Percentiles rank a stretch among this genome's conserved stretches.
These are phyloP conservation scores for Hypomyces perniciosus DNA, from an alignment of 2,329 filamentous ascomycete species.

Conservation along the genomic window DNA sequence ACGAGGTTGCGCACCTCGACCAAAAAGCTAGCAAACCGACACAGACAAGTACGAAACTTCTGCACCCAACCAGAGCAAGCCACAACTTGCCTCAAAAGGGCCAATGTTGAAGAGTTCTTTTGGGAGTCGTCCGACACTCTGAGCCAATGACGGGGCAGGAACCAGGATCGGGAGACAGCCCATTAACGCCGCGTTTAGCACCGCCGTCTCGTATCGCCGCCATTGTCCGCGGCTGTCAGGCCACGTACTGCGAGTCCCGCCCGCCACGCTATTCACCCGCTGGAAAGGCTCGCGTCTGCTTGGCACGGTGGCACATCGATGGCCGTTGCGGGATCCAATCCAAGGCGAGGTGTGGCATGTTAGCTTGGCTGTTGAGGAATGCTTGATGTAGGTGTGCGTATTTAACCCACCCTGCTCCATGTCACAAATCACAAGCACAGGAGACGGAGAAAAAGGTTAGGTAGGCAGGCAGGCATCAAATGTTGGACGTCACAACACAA, in stretches of 20 bases:
- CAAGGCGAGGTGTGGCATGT: too few relatives aligned
- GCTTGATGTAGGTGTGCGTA: too few relatives aligned
- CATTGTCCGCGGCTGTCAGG: constrained; percentile 13
- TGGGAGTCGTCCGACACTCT: constrained; percentile 7
- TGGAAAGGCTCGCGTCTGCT: constrained; percentile 7
- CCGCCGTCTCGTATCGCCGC: constrained; percentile 14
- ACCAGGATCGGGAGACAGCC: constrained; percentile 2
- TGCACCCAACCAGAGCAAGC: not conserved
- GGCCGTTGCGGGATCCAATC: too few relatives aligned
- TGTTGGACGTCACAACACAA: too few relatives aligned
- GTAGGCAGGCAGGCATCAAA: too few relatives aligned
- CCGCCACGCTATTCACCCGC: constrained; percentile 7
- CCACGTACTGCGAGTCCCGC: constrained; percentile 7
- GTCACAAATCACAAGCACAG: too few relatives aligned
- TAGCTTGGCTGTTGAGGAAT: too few relatives aligned
- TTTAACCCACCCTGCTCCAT: too few relatives aligned
- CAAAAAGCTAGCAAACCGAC: too few relatives aligned
- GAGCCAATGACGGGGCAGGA: constrained; percentile 6
- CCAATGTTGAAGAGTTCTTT: not conserved
- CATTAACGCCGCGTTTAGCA: constrained; percentile 15
- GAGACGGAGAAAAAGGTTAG: too few relatives aligned
- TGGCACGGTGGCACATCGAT: not conserved
- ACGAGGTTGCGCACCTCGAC: too few relatives aligned
- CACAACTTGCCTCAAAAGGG: not conserved
- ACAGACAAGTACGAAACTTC: not conserved